A percentile compares a stretch with the other conserved stretches of the same genome.
Conservation (phyloP, 2,329 filamentous ascomycete species). For the Xylaria multiplex region DNA sequence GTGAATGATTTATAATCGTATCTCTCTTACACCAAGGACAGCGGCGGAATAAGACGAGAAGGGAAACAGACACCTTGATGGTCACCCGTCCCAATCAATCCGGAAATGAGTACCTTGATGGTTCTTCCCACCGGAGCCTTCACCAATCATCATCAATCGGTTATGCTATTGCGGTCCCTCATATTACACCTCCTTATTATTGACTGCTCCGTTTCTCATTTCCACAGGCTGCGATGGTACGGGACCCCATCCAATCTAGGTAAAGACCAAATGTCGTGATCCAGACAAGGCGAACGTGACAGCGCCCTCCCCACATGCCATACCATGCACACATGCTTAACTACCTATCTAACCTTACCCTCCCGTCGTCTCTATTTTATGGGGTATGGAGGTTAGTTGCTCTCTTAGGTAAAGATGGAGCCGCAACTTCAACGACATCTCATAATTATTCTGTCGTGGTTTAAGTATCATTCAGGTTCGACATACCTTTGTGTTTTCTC, state of each 20-base stretch:
- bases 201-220: background rate
- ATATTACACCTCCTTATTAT: background rate
- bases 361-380: conserved; percentile 33
- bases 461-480: background rate
- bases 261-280: conserved; percentile 24
- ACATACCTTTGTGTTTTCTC: background rate
- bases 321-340: conserved; percentile 12
- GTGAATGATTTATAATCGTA: conserved; percentile 30
- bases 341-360: conserved; percentile 24
- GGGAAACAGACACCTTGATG: conserved; percentile 34
- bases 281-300: background rate
- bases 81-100: conserved; percentile 15
- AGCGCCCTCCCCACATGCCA: conserved; percentile 13
- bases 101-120: conserved; percentile 31
- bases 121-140: conserved; percentile 9
- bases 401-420: conserved; percentile 36
- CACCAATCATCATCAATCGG: conserved; percentile 30
- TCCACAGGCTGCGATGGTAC: background rate
- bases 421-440: conserved; percentile 33
- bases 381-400: conserved; percentile 9
- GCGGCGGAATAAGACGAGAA: conserved; percentile 2
- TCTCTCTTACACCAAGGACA: conserved; percentile 20
- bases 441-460: background rate
- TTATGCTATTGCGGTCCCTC: conserved; percentile 9
- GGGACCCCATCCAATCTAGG: conserved; percentile 21